A percentile compares a stretch with the other conserved stretches of the same genome.
phyloP scores from a whole-genome alignment of 805 yeast species.

The Cyberlindnera japonica region DNA sequence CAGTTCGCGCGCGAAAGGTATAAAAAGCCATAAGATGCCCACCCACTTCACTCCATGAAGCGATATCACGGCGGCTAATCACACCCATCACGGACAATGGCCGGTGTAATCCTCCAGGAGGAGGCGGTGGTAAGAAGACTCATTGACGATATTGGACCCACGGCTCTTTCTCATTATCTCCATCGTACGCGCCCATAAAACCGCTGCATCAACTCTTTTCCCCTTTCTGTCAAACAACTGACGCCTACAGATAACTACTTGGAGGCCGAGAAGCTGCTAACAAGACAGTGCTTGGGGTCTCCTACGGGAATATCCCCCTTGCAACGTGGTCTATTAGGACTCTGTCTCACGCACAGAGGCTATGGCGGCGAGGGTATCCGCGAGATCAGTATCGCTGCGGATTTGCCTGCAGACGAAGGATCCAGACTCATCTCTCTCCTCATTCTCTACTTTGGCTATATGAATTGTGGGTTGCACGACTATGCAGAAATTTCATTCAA shows the following conservation, averaged over 20 bases:
- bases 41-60: no score
- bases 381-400: constrained; percentile 12
- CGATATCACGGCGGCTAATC: neutral
- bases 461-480: neutral
- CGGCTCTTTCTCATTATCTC: constrained; percentile 6
- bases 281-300: no score
- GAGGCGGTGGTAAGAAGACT: neutral
- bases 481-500: neutral
- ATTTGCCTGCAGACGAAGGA: neutral
- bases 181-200: constrained; percentile 4
- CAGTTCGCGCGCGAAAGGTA: no score
- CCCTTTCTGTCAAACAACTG: neutral
- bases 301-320: no score
- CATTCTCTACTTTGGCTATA: constrained; percentile 7
- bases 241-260: constrained; percentile 6
- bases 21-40: no score
- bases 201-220: constrained; percentile 1
- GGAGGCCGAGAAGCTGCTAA: constrained; percentile 7
- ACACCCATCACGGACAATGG: neutral
- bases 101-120: neutral
- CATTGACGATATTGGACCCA: constrained; percentile 2
- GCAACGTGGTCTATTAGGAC: constrained; percentile 10
- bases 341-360: constrained; percentile 14
- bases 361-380: constrained; percentile 8
- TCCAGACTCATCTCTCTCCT: constrained; percentile 1